A percentile compares a stretch with the other conserved stretches of the same genome.
These are phyloP conservation scores for Diaporthe citrichinensis DNA, from an alignment of 2,329 filamentous ascomycete genomes.

Conservation along the genomic window DNA sequence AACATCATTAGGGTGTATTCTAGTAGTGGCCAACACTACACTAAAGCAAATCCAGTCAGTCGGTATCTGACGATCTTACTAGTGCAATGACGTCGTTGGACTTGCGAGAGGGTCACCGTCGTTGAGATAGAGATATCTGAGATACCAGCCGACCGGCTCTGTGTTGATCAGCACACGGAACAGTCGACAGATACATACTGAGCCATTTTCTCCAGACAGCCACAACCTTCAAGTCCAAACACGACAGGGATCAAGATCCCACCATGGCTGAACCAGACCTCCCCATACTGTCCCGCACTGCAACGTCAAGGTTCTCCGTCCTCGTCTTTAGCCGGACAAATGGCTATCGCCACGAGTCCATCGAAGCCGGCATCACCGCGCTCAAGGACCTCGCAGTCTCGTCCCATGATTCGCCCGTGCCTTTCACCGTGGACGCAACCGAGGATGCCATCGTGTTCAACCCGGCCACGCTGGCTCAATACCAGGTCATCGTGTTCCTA, in stretches of 20 bases:
- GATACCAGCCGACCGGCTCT: not conserved
- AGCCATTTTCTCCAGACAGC: fast-evolving
- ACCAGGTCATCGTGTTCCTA: slow-evolving; percentile 55
- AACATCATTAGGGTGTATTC: not conserved
- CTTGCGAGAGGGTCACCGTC: not conserved
- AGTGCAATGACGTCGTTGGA: slow-evolving; percentile 4
- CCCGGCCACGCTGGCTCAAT: slow-evolving; percentile 48
- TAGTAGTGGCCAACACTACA: slow-evolving; percentile 1
- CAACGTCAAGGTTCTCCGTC: slow-evolving; percentile 46
- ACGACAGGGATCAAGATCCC: not conserved
- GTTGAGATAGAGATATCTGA: not conserved
- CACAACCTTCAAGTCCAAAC: not conserved
- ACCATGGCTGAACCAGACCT: slow-evolving; percentile 15
- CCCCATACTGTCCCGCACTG: slow-evolving; percentile 3
- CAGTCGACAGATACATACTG: not conserved
- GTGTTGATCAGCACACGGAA: not conserved
- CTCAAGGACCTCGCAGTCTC: slow-evolving; percentile 49
- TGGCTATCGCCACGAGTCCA: slow-evolving; percentile 56
- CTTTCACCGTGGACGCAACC: slow-evolving; percentile 52
- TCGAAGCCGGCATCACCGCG: slow-evolving; percentile 53
- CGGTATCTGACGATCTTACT: not conserved
- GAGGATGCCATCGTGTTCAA: slow-evolving; percentile 55
- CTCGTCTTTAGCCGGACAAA: slow-evolving; percentile 57
- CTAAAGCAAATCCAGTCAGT: not conserved
- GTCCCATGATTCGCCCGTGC: slow-evolving; percentile 42